Percentiles rank a stretch among this genome's conserved stretches.
Conservation (phyloP, 163 green algal genomes). For the Picocystis sp. region DNA sequence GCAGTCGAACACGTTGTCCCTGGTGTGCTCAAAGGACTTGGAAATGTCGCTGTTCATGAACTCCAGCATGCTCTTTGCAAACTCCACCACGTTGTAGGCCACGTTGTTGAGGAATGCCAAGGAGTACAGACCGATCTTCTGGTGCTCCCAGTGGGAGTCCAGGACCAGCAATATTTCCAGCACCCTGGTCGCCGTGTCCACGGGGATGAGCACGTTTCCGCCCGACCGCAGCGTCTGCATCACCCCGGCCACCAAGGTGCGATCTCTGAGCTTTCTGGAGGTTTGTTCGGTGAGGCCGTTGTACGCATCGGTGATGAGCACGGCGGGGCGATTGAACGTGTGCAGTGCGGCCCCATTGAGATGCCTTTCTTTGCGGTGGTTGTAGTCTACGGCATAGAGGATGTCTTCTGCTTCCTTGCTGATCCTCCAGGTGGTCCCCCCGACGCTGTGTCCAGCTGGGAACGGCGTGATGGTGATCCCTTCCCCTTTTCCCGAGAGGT, state of each 20-base stretch:
- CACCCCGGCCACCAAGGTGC: conserved; percentile 16
- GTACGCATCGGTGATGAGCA: conserved; percentile 53
- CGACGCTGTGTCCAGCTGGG: conserved; percentile 60
- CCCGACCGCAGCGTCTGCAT: conserved; percentile 44
- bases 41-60: conserved; percentile 61
- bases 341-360: conserved; percentile 50
- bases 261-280: conserved; percentile 8
- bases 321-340: conserved; percentile 36
- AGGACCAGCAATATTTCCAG: conserved; percentile 79
- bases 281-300: conserved; percentile 12
- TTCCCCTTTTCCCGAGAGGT: conserved; percentile 20
- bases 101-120: conserved; percentile 48
- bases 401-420: conserved; percentile 45
- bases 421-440: conserved; percentile 69
- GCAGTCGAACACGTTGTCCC: conserved; percentile 30
- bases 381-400: conserved; percentile 72
- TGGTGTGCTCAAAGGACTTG: conserved; percentile 44
- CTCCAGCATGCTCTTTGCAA: conserved; percentile 57
- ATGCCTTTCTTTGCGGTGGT: conserved; percentile 35
- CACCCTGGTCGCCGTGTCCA: conserved; percentile 62
- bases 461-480: conserved; percentile 48
- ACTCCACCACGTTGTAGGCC: conserved; percentile 48
- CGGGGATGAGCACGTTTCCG: conserved; percentile 73
- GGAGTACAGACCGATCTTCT: conserved; percentile 29
- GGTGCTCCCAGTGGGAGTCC: conserved; percentile 50